A percentile compares a stretch with the other conserved stretches of the same genome.
Conservation (phyloP, 768 basidiomycete species). For the Dentipellis fragilis region DNA sequence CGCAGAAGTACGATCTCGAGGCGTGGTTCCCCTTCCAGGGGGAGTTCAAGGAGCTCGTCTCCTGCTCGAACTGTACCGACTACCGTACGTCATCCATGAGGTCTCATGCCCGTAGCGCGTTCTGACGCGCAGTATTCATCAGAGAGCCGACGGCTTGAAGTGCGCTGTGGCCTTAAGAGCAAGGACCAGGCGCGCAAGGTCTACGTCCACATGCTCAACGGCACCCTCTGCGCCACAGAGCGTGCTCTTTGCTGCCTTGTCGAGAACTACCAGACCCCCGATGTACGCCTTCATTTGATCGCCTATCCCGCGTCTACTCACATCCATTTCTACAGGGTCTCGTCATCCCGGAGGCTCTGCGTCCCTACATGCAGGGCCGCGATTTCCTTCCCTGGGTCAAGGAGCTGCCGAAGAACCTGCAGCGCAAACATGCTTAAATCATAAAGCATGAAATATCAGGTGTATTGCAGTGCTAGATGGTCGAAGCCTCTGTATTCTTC, state of each 20-base stretch:
- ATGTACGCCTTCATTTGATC: conserved; percentile 42
- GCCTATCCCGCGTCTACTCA: not conserved
- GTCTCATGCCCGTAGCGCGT: not conserved
- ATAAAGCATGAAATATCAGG: not conserved
- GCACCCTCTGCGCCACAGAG: conserved; percentile 94
- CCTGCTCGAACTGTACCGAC: conserved; percentile 97
- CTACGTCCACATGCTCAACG: conserved; percentile 99
- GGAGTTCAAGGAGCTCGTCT: conserved; percentile 93
- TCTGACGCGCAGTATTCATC: not conserved
- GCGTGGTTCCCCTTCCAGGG: conserved; percentile 99
- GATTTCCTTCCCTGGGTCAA: conserved; percentile 82
- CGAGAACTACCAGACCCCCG: conserved; percentile 97
- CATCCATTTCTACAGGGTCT: conserved; percentile 52
- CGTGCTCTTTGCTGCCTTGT: conserved; percentile 93
- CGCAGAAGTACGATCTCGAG: conserved; percentile 96
- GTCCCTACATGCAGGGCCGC: conserved; percentile 94
- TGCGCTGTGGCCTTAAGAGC: conserved; percentile 84
- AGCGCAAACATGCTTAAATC: conserved; percentile 53
- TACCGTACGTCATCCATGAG: conserved; percentile 68
- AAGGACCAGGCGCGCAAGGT: conserved; percentile 86
- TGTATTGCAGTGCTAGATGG: not conserved
- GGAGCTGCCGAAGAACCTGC: conserved; percentile 66
- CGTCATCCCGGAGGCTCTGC: conserved; percentile 78
- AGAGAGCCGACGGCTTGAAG: conserved; percentile 92
- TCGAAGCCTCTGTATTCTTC: not conserved